phyloP scores from a whole-genome alignment of 2,329 filamentous ascomycete genomes.

The Xylariaceae sp. region DNA sequence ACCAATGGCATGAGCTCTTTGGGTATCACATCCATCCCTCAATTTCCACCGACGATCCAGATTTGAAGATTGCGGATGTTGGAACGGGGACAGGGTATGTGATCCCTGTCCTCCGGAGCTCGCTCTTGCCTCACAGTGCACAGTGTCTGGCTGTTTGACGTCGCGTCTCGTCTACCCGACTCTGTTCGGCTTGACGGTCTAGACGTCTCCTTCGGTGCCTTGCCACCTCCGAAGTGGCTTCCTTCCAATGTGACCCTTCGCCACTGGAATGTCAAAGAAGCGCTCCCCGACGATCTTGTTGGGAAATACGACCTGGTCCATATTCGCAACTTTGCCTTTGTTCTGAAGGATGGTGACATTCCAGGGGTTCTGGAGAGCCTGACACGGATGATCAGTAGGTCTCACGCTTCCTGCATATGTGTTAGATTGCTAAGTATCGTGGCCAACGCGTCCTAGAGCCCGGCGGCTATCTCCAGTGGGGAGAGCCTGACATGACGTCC shows the following conservation, averaged over 20 bases:
- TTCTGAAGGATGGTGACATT: constrained; percentile 7
- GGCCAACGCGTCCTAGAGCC: constrained; percentile 6
- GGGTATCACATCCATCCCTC: constrained; percentile 16
- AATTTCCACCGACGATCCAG: constrained; percentile 8
- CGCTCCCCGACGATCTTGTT: constrained; percentile 11
- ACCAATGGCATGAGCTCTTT: constrained; percentile 12
- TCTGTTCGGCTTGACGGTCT: constrained; percentile 13
- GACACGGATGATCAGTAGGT: not conserved
- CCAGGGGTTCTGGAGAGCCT: not conserved
- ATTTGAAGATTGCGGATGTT: constrained; percentile 17
- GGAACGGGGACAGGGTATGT: constrained; percentile 18
- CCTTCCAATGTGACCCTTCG: constrained; percentile 10
- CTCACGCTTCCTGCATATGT: not conserved
- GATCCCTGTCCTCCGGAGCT: too few relatives aligned
- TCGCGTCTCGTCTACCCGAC: constrained; percentile 1
- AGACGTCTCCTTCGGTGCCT: constrained; percentile 16
- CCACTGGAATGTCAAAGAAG: constrained; percentile 10
- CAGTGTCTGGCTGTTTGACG: constrained; percentile 11
- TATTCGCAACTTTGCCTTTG: constrained; percentile 13
- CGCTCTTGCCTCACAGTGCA: too few relatives aligned
- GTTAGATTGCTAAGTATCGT: not conserved
- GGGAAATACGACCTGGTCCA: constrained; percentile 15
- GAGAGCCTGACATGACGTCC: constrained; percentile 6
- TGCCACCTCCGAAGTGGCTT: constrained; percentile 10
- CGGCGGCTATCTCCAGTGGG: constrained; percentile 16